Percentiles rank a stretch among this genome's conserved stretches.
phyloP scores from a whole-genome alignment of 2,329 filamentous ascomycete genomes.

The Pseudogymnoascus sp. region DNA sequence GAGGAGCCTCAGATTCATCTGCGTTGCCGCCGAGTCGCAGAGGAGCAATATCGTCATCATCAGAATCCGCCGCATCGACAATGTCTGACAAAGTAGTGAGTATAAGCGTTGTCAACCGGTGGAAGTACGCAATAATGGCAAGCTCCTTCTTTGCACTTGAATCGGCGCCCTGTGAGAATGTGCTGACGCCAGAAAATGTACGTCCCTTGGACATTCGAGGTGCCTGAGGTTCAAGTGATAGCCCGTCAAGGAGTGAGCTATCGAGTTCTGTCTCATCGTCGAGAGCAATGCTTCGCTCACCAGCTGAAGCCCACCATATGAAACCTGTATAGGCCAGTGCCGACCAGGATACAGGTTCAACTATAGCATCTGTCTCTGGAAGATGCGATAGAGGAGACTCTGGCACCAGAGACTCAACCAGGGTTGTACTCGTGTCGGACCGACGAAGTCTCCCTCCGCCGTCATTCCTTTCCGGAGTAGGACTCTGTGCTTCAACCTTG shows the following conservation, averaged over 20 bases:
- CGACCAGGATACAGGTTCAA: slow-evolving; percentile 60
- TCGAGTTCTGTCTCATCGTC: slow-evolving; percentile 53
- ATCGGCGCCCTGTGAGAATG: slow-evolving; percentile 11
- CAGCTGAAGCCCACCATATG: slow-evolving; percentile 85
- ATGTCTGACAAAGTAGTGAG: slow-evolving; percentile 55
- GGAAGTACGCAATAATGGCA: slow-evolving; percentile 72
- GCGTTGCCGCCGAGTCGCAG: slow-evolving; percentile 37
- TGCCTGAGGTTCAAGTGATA: slow-evolving; percentile 31
- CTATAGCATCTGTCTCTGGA: slow-evolving; percentile 42
- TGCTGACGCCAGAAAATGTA: slow-evolving; percentile 34
- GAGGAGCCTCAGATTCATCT: slow-evolving; percentile 23
- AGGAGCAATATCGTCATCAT: slow-evolving; percentile 26
- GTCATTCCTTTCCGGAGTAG: background rate
- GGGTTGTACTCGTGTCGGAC: background rate
- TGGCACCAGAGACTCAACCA: background rate
- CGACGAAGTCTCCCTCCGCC: background rate
- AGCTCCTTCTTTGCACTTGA: slow-evolving; percentile 44
- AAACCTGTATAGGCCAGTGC: slow-evolving; percentile 73
- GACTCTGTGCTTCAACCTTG: background rate
- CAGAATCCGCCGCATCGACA: slow-evolving; percentile 38
- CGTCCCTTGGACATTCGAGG: slow-evolving; percentile 15
- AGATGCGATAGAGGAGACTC: slow-evolving; percentile 33
- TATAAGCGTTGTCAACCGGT: slow-evolving; percentile 61
- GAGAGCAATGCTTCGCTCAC: slow-evolving; percentile 57
- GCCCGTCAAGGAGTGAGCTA: slow-evolving; percentile 45